phyloP scores from a whole-genome alignment of 2,329 filamentous ascomycete genomes.

The Fusarium abutilonis region DNA sequence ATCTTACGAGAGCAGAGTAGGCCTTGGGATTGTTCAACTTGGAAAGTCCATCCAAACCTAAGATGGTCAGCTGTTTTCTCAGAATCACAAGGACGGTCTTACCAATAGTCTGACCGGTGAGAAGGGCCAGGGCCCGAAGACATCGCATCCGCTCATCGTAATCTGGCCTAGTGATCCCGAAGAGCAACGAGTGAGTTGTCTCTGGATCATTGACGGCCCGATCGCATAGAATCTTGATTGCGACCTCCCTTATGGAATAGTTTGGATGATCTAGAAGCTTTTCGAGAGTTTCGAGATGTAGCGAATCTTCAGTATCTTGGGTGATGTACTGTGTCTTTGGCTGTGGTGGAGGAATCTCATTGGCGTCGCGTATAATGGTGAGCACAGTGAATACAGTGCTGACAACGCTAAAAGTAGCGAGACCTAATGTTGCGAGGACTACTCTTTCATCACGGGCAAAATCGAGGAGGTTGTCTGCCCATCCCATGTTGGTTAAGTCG shows the following conservation, averaged over 20 bases:
- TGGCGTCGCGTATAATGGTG: slow-evolving; percentile 68
- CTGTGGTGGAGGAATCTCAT: slow-evolving; percentile 71
- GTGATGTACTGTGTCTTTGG: slow-evolving; percentile 78
- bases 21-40: slow-evolving; percentile 61
- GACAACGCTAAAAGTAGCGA: slow-evolving; percentile 68
- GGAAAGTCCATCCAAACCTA: slow-evolving; percentile 53
- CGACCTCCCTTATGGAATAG: slow-evolving; percentile 75
- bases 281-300: slow-evolving; percentile 72
- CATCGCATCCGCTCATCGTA: slow-evolving; percentile 68
- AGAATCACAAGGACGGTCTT: slow-evolving; percentile 5
- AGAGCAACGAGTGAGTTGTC: slow-evolving; percentile 62
- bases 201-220: slow-evolving; percentile 67
- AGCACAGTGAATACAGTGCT: slow-evolving; percentile 68
- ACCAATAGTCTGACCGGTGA: slow-evolving; percentile 57
- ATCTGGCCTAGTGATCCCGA: slow-evolving; percentile 66
- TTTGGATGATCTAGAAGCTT: slow-evolving; percentile 77
- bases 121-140: slow-evolving; percentile 65
- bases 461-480: slow-evolving; percentile 44
- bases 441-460: slow-evolving; percentile 62
- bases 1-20: slow-evolving; percentile 68
- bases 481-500: slow-evolving; percentile 52
- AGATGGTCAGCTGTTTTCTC: slow-evolving; percentile 30
- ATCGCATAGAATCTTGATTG: slow-evolving; percentile 67
- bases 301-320: slow-evolving; percentile 77
- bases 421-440: slow-evolving; percentile 62